Conservation (phyloP, 495 filamentous ascomycete genomes). For the Penicillium soppii region DNA sequence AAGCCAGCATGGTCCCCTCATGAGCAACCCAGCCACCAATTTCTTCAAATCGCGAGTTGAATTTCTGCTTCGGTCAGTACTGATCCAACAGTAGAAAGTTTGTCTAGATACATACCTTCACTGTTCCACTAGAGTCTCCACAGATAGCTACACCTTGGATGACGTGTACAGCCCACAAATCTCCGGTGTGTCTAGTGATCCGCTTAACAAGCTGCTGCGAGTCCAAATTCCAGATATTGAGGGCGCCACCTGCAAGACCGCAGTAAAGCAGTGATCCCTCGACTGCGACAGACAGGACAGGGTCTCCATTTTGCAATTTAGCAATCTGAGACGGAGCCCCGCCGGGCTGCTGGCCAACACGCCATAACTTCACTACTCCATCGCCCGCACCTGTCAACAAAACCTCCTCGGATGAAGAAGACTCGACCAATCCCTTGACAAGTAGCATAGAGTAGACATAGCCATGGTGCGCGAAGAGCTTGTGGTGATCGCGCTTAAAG, state of each 20-base stretch:
- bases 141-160: slow-evolving; percentile 82
- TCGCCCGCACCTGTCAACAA: slow-evolving; percentile 91
- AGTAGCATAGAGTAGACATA: slow-evolving; percentile 96
- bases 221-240: slow-evolving; percentile 97
- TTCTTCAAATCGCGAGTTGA: slow-evolving; percentile 86
- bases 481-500: slow-evolving; percentile 78
- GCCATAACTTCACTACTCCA: slow-evolving; percentile 90
- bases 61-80: slow-evolving; percentile 53
- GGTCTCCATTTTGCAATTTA: slow-evolving; percentile 77
- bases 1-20: slow-evolving; percentile 82
- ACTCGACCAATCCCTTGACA: slow-evolving; percentile 61
- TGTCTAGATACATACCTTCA: slow-evolving; percentile 57
- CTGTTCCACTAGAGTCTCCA: slow-evolving; percentile 74
- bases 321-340: slow-evolving; percentile 53
- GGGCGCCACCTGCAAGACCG: slow-evolving; percentile 81
- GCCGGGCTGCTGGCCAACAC: slow-evolving; percentile 52
- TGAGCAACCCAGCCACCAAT: slow-evolving; percentile 83
- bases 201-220: slow-evolving; percentile 86
- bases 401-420: slow-evolving; percentile 69
- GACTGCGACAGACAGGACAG: slow-evolving; percentile 77
- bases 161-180: slow-evolving; percentile 82
- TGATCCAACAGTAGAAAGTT: slow-evolving; percentile 3
- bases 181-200: slow-evolving; percentile 74
- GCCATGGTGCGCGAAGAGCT: slow-evolving; percentile 88
- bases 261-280: slow-evolving; percentile 90